A percentile compares a stretch with the other conserved stretches of the same genome.
Conservation (phyloP, 305 asterid species). For the Caryopteris hybrid region DNA sequence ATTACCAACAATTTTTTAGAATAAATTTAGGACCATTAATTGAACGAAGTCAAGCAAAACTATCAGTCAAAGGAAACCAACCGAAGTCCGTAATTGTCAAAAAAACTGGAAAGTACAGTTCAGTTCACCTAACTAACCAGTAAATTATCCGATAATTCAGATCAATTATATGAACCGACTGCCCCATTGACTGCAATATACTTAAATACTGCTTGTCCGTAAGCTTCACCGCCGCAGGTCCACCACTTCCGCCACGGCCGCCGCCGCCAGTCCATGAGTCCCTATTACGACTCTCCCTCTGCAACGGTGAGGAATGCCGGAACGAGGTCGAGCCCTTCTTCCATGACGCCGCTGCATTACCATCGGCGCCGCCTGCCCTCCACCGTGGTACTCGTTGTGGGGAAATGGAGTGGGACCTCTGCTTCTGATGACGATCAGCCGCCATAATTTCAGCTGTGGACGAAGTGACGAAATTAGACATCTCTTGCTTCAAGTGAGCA, state of each 20-base stretch:
- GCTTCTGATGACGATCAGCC: slow-evolving; percentile 33
- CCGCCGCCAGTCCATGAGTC: slow-evolving; percentile 25
- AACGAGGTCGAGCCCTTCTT: slow-evolving; percentile 61
- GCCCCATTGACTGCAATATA: slow-evolving; percentile 97
- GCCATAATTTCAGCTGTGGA: slow-evolving; percentile 31
- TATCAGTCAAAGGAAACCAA: background rate
- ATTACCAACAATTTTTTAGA: background rate
- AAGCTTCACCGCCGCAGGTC: slow-evolving; percentile 55
- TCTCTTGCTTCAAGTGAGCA: slow-evolving; percentile 81
- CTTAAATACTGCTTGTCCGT: slow-evolving; percentile 83
- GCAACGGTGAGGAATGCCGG: slow-evolving; percentile 71
- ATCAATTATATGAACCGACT: slow-evolving; percentile 84
- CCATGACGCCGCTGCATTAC: slow-evolving; percentile 41
- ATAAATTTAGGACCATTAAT: background rate
- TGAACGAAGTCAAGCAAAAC: background rate
- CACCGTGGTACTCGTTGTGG: slow-evolving; percentile 56
- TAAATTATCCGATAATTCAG: slow-evolving; percentile 54
- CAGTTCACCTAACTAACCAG: slow-evolving; percentile 59
- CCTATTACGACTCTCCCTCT: slow-evolving; percentile 53
- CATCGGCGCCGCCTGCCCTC: slow-evolving; percentile 41
- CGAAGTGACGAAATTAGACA: slow-evolving; percentile 59
- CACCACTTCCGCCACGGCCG: slow-evolving; percentile 30
- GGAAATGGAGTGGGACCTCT: slow-evolving; percentile 82
- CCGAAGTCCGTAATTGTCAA: background rate
- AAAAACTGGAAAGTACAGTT: slow-evolving; percentile 18